Evolutionary conservation across 2,329 filamentous ascomycete genomes (phyloP).

Genomic region (Elsinoe perseae): DNA sequence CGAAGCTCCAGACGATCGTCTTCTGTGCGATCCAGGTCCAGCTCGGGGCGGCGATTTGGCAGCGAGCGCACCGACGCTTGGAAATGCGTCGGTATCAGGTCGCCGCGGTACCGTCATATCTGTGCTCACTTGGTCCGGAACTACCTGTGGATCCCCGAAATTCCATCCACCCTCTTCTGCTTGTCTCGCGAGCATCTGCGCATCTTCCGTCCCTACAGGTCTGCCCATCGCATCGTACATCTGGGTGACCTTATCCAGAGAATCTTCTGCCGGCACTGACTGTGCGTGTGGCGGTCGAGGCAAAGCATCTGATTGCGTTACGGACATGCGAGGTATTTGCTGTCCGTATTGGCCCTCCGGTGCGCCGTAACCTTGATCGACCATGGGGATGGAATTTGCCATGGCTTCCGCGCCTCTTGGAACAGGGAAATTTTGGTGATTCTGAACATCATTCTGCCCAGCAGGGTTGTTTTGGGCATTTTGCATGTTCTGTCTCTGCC

Average conservation of each 20-base stretch:
- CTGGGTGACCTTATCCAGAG: conserved; percentile 51
- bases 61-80: conserved; percentile 67
- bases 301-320: conserved; percentile 29
- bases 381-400: conserved; percentile 22
- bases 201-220: conserved; percentile 41
- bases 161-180: conserved; percentile 72
- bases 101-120: conserved; percentile 51
- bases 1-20: conserved; percentile 62
- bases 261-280: conserved; percentile 43
- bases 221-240: conserved; percentile 52
- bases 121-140: conserved; percentile 48
- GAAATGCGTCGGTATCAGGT: conserved; percentile 83
- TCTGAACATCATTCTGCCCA: conserved; percentile 40
- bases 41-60: conserved; percentile 70
- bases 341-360: conserved; percentile 39
- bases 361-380: conserved; percentile 34
- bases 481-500: conserved; percentile 48
- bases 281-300: conserved; percentile 23
- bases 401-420: conserved; percentile 23
- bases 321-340: conserved; percentile 30
- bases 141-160: conserved; percentile 68
- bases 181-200: conserved; percentile 27
- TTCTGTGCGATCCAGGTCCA: conserved; percentile 59
- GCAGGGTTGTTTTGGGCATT: conserved; percentile 26
- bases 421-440: conserved; percentile 51